Conservation (phyloP, 2,329 filamentous ascomycete species). For the Dactylellina cionopaga region DNA sequence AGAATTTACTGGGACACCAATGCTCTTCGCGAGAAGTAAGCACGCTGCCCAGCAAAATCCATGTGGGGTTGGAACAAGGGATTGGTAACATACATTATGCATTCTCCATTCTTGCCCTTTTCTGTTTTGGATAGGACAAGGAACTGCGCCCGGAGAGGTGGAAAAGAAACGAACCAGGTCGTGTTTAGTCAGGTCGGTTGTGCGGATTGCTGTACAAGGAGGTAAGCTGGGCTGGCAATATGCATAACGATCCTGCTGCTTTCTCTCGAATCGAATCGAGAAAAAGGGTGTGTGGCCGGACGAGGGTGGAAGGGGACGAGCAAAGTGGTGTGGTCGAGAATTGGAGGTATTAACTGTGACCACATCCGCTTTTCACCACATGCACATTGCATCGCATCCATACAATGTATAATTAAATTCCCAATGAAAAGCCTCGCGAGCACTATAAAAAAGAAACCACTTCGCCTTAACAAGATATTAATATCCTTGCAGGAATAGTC, state of each 20-base stretch:
- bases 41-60: constrained; percentile 4
- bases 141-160: constrained; percentile 29
- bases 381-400: not conserved
- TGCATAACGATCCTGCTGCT: constrained; percentile 29
- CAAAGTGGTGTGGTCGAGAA: constrained; percentile 40
- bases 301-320: constrained; percentile 36
- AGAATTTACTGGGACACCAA: not conserved
- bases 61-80: constrained; percentile 21
- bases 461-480: too few relatives aligned
- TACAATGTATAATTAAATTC: not conserved
- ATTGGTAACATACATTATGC: constrained; percentile 18
- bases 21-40: constrained; percentile 16
- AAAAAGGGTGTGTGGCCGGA: constrained; percentile 31
- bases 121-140: constrained; percentile 24
- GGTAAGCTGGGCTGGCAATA: constrained; percentile 25
- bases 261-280: constrained; percentile 14
- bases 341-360: constrained; percentile 12
- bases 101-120: constrained; percentile 37
- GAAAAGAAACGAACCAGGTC: constrained; percentile 27
- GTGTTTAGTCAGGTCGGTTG: constrained; percentile 44
- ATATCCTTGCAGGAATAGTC: too few relatives aligned
- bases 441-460: too few relatives aligned
- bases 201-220: constrained; percentile 36
- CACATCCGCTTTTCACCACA: constrained; percentile 20
- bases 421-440: not conserved